Conservation (phyloP, 495 filamentous ascomycete species). For the Penicillium cosmopolitanum region DNA sequence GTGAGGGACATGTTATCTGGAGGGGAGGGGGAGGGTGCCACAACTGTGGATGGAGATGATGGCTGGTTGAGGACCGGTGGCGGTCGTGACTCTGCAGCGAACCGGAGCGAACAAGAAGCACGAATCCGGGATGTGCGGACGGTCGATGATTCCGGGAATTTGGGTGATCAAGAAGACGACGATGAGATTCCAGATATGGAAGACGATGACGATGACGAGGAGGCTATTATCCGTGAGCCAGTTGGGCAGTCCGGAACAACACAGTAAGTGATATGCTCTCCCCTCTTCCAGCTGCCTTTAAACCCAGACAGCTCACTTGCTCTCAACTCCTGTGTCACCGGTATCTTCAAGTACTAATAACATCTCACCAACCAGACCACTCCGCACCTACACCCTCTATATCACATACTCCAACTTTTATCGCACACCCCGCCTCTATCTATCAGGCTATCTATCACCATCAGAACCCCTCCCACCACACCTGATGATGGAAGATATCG, state of each 20-base stretch:
- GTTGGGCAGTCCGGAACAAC: constrained; percentile 58
- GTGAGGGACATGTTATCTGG: constrained; percentile 76
- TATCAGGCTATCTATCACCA: constrained; percentile 84
- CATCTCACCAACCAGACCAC: constrained; percentile 55
- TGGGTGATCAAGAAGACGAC: constrained; percentile 70
- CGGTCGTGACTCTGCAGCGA: constrained; percentile 49
- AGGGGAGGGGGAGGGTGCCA: constrained; percentile 56
- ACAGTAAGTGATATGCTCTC: constrained; percentile 60
- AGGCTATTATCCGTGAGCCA: constrained; percentile 90
- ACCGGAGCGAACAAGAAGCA: constrained; percentile 62
- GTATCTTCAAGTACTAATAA: not conserved
- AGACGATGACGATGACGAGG: constrained; percentile 94
- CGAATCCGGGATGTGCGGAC: constrained; percentile 81
- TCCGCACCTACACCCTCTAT: constrained; percentile 95
- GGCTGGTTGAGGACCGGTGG: constrained; percentile 92
- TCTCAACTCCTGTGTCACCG: not conserved
- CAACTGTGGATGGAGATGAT: constrained; percentile 70
- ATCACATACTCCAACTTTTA: constrained; percentile 97
- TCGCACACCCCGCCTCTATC: constrained; percentile 92
- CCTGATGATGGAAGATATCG: constrained; percentile 98
- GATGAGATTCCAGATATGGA: constrained; percentile 98
- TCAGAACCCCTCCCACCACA: constrained; percentile 84
- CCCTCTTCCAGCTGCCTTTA: constrained; percentile 4
- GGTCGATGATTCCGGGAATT: constrained; percentile 79
- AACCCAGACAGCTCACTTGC: not conserved